phyloP scores from a whole-genome alignment of 2,329 filamentous ascomycete genomes.

The Colletotrichum sp. region DNA sequence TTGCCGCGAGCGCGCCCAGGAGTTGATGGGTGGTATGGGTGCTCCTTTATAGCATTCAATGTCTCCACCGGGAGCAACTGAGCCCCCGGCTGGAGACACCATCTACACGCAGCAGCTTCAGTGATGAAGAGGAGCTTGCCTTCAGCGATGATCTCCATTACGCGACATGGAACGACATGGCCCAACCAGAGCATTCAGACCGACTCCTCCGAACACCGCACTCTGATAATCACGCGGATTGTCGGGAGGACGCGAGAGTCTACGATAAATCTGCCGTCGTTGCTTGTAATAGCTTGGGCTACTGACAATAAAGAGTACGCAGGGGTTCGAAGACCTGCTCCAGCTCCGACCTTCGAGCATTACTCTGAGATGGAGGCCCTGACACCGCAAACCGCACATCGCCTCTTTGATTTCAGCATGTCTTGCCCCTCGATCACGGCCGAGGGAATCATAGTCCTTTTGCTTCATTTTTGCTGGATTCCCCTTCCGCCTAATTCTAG shows the following conservation, averaged over 20 bases:
- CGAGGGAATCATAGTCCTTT: conserved; percentile 4
- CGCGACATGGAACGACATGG: conserved; percentile 14
- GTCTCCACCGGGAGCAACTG: conserved; percentile 54
- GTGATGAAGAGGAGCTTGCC: conserved; percentile 27
- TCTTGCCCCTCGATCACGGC: not conserved
- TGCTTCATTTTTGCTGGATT: conserved; percentile 11
- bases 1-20: conserved; percentile 79
- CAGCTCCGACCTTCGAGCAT: not conserved
- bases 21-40: conserved; percentile 52
- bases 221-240: not conserved
- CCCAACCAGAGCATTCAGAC: conserved; percentile 6
- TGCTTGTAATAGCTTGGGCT: conserved; percentile 1
- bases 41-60: conserved; percentile 60
- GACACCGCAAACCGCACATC: not conserved
- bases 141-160: conserved; percentile 20
- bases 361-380: not conserved
- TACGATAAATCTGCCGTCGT: not conserved
- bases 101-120: conserved; percentile 47
- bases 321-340: not conserved
- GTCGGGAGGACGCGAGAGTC: not conserved
- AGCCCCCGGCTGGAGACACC: conserved; percentile 52
- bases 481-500: conserved; percentile 22
- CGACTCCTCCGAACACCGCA: not conserved
- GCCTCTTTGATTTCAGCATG: not conserved
- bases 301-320: not conserved